Conservation (phyloP, 306 rosid species). For the Senna tora region DNA sequence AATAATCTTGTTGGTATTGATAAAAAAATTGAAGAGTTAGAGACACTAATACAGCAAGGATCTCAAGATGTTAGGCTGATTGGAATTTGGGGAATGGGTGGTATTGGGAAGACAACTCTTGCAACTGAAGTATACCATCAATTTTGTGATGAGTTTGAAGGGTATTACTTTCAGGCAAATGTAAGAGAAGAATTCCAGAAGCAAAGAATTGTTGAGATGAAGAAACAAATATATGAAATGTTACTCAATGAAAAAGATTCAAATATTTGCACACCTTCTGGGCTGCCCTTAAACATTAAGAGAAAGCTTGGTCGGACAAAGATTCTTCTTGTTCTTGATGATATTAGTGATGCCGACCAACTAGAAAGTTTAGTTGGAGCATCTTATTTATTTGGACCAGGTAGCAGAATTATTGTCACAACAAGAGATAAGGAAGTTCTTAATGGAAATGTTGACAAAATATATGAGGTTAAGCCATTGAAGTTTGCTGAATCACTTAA, state of each 20-base stretch:
- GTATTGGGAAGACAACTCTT: neutral
- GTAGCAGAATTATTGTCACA: slow-evolving; percentile 18
- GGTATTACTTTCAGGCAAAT: neutral
- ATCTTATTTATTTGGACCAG: neutral
- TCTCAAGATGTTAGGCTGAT: neutral
- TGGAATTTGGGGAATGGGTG: slow-evolving; percentile 25
- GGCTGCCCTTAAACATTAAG: neutral
- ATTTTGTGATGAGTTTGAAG: neutral
- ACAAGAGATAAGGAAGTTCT: slow-evolving; percentile 20
- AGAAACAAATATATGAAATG: slow-evolving; percentile 1
- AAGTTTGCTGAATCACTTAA: neutral
- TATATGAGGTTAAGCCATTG: slow-evolving; percentile 2
- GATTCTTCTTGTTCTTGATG: slow-evolving; percentile 17
- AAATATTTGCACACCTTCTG: neutral
- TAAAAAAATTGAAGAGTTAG: neutral
- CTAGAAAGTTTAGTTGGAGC: slow-evolving; percentile 11
- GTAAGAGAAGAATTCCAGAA: neutral
- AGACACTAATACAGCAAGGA: neutral
- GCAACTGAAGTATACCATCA: neutral
- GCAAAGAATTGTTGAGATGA: neutral
- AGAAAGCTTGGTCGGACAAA: slow-evolving; percentile 13
- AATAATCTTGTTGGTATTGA: no score
- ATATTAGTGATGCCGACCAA: neutral
- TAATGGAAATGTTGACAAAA: neutral
- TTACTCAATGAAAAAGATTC: neutral